These are phyloP conservation scores for Eragrostis tef DNA, from an alignment of 202 grass and related monocot genomes.

Conservation along the genomic window DNA sequence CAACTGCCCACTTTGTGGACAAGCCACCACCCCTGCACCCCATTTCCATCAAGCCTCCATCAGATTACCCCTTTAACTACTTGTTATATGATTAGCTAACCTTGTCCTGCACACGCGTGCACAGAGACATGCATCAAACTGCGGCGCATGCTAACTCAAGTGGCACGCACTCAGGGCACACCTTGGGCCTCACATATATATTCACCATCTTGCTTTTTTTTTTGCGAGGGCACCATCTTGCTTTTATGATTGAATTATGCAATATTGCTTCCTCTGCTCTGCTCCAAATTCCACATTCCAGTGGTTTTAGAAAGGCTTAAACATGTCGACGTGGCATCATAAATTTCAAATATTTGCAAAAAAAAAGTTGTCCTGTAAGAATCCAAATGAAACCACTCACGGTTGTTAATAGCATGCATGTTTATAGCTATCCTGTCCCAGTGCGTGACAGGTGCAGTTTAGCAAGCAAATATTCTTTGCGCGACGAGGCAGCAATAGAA, in stretches of 20 bases:
- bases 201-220: constrained; percentile 21
- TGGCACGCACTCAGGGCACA: constrained; percentile 52
- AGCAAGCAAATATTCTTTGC: constrained; percentile 16
- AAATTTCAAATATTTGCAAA: no score
- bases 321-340: no score
- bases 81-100: constrained; percentile 27
- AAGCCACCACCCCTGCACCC: constrained; percentile 33
- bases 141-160: constrained; percentile 46
- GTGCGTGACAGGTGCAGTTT: not conserved
- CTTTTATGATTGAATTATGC: not conserved
- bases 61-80: constrained; percentile 17
- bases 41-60: constrained; percentile 11
- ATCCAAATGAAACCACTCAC: not conserved
- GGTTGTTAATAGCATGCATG: not conserved
- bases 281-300: not conserved
- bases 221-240: constrained; percentile 18
- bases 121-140: constrained; percentile 15
- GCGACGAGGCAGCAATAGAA: constrained; percentile 25
- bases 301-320: no score
- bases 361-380: no score
- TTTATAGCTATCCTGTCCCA: not conserved
- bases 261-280: not conserved
- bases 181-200: constrained; percentile 31
- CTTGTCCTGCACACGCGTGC: constrained; percentile 3
- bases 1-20: constrained; percentile 18